A percentile compares a stretch with the other conserved stretches of the same genome.
phyloP scores from a whole-genome alignment of 2,329 filamentous ascomycete species.

The Thermochaetoides dissita region DNA sequence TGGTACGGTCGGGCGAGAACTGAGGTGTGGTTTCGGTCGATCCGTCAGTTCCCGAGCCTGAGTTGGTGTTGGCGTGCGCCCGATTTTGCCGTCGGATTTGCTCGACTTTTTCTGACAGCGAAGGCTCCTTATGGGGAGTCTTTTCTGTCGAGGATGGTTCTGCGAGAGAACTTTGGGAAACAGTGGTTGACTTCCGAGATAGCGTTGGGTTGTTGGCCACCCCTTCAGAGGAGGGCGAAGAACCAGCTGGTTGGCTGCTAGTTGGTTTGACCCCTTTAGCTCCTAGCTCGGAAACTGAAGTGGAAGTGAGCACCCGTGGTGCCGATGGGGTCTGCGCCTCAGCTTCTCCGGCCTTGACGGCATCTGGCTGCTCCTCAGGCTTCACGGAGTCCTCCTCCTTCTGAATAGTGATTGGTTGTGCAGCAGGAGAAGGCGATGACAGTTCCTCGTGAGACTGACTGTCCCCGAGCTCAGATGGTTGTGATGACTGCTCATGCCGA shows the following conservation, averaged over 20 bases:
- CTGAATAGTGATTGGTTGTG: no score
- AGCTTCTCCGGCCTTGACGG: no score
- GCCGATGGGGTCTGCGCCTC: no score
- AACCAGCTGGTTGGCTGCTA: slow-evolving; percentile 2
- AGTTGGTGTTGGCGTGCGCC: slow-evolving; percentile 16
- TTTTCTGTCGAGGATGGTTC: slow-evolving; percentile 2
- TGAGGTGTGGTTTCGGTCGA: slow-evolving; percentile 8
- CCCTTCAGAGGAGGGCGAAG: slow-evolving; percentile 8
- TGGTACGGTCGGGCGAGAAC: slow-evolving; percentile 12
- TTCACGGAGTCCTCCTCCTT: no score
- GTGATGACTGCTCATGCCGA: no score
- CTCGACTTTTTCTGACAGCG: slow-evolving; percentile 33
- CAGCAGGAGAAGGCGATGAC: no score
- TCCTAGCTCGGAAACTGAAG: slow-evolving; percentile 4
- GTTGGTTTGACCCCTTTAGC: slow-evolving; percentile 5
- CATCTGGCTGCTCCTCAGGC: no score
- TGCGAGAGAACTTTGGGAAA: slow-evolving; percentile 6
- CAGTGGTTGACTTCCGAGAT: background rate
- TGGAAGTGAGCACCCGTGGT: no score
- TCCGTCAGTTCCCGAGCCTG: slow-evolving; percentile 11
- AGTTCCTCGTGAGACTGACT: no score
- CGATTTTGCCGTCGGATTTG: slow-evolving; percentile 38
- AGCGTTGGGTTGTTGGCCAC: no score
- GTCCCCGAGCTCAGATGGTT: no score
- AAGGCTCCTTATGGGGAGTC: slow-evolving; percentile 9